A percentile compares a stretch with the other conserved stretches of the same genome.
These are phyloP conservation scores for Arthromyces matolae DNA, from an alignment of 768 basidiomycete species.

Conservation along the genomic window DNA sequence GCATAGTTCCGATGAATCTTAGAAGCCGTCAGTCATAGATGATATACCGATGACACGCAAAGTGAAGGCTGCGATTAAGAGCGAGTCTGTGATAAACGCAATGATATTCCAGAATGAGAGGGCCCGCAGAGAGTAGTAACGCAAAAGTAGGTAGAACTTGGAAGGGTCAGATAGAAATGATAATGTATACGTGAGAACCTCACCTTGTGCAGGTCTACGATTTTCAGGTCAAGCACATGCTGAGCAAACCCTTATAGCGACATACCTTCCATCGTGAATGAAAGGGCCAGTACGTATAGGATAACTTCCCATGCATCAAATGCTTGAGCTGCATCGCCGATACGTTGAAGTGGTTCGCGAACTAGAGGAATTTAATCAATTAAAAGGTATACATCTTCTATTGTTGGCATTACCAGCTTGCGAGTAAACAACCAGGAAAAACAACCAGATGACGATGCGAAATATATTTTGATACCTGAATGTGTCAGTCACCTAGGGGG, in stretches of 20 bases:
- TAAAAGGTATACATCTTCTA: neutral
- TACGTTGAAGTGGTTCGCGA: slow-evolving; percentile 69
- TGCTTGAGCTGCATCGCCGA: slow-evolving; percentile 48
- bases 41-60: slow-evolving; percentile 63
- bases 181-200: neutral
- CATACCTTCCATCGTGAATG: slow-evolving; percentile 79
- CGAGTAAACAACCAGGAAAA: slow-evolving; percentile 77
- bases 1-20: slow-evolving; percentile 88
- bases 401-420: slow-evolving; percentile 59
- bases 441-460: slow-evolving; percentile 71
- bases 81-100: slow-evolving; percentile 65
- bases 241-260: neutral
- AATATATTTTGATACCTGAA: slow-evolving; percentile 82
- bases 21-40: slow-evolving; percentile 5
- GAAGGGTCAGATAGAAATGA: neutral
- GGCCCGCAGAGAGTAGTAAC: slow-evolving; percentile 76
- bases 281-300: slow-evolving; percentile 73
- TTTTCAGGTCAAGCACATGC: no score
- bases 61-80: slow-evolving; percentile 71
- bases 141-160: slow-evolving; percentile 68
- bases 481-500: slow-evolving; percentile 6
- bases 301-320: slow-evolving; percentile 79
- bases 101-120: slow-evolving; percentile 78
- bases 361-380: slow-evolving; percentile 39
- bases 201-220: slow-evolving; percentile 63